These are phyloP conservation scores for Pichia sp. DNA, from an alignment of 1,139 yeast genomes.

Conservation along the genomic window DNA sequence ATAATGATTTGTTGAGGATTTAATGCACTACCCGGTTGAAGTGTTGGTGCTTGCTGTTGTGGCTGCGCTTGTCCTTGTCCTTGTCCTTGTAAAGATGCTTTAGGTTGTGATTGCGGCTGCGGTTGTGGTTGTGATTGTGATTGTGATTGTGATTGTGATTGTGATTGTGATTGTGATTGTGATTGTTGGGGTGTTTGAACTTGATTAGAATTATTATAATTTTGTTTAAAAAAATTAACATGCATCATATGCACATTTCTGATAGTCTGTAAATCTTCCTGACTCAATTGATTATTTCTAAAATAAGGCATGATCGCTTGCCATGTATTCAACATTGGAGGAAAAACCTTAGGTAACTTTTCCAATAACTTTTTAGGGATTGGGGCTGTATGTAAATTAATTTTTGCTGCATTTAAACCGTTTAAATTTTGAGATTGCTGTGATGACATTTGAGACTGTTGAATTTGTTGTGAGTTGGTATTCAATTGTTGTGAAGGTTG, in stretches of 20 bases:
- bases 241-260: conserved; percentile 60
- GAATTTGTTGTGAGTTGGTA: neutral
- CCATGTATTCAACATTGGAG: conserved; percentile 83
- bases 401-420: conserved; percentile 13
- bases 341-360: conserved; percentile 65
- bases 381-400: conserved; percentile 49
- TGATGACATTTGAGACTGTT: neutral
- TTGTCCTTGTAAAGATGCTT: conserved; percentile 3
- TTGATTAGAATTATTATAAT: conserved; percentile 17
- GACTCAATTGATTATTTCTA: conserved; percentile 47
- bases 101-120: conserved; percentile 12
- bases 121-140: conserved; percentile 21
- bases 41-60: neutral
- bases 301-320: conserved; percentile 69
- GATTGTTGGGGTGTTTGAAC: conserved; percentile 14
- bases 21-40: conserved; percentile 22
- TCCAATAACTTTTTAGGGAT: conserved; percentile 71
- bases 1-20: conserved; percentile 29
- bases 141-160: conserved; percentile 25
- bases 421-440: conserved; percentile 14
- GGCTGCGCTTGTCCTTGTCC: neutral
- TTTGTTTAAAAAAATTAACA: conserved; percentile 37
- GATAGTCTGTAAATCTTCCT: conserved; percentile 47
- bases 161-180: conserved; percentile 26
- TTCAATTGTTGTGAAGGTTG: neutral